Conservation (phyloP, 2,329 filamentous ascomycete genomes). For the Pseudogymnoascus sp. region DNA sequence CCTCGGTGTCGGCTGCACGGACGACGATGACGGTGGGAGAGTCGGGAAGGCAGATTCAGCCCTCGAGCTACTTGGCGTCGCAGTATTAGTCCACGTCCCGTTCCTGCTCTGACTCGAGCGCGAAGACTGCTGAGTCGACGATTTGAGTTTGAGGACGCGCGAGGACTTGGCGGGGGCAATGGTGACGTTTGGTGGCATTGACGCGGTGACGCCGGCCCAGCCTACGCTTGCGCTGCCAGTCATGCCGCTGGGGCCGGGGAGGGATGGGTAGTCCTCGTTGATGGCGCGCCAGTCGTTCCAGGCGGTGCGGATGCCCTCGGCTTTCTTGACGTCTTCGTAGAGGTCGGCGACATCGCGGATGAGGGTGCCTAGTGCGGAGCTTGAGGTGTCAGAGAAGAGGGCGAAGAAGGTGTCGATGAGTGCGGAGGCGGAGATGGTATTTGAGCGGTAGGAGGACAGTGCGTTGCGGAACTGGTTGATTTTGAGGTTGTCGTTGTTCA, state of each 20-base stretch:
- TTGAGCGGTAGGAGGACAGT: slow-evolving; percentile 71
- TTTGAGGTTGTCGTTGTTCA: slow-evolving; percentile 70
- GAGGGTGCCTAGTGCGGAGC: slow-evolving; percentile 76
- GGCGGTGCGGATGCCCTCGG: slow-evolving; percentile 65
- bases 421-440: slow-evolving; percentile 61
- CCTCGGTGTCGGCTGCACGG: slow-evolving; percentile 29
- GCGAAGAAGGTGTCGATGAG: slow-evolving; percentile 84
- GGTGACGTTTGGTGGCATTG: slow-evolving; percentile 31
- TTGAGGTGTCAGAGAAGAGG: slow-evolving; percentile 70
- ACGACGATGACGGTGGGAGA: neutral
- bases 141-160: slow-evolving; percentile 60
- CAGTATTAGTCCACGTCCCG: slow-evolving; percentile 43
- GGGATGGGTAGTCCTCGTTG: slow-evolving; percentile 88
- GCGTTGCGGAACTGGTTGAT: slow-evolving; percentile 69
- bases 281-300: slow-evolving; percentile 96
- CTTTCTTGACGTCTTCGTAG: slow-evolving; percentile 75
- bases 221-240: slow-evolving; percentile 40
- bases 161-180: slow-evolving; percentile 50
- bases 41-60: neutral
- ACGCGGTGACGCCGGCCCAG: slow-evolving; percentile 29
- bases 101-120: slow-evolving; percentile 50
- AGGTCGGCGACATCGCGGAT: slow-evolving; percentile 88
- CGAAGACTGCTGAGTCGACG: slow-evolving; percentile 60
- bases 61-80: slow-evolving; percentile 15
- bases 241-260: slow-evolving; percentile 68